Evolutionary conservation across 2,329 filamentous ascomycete genomes (phyloP).

Genomic region (Cryphonectria naterciae): DNA sequence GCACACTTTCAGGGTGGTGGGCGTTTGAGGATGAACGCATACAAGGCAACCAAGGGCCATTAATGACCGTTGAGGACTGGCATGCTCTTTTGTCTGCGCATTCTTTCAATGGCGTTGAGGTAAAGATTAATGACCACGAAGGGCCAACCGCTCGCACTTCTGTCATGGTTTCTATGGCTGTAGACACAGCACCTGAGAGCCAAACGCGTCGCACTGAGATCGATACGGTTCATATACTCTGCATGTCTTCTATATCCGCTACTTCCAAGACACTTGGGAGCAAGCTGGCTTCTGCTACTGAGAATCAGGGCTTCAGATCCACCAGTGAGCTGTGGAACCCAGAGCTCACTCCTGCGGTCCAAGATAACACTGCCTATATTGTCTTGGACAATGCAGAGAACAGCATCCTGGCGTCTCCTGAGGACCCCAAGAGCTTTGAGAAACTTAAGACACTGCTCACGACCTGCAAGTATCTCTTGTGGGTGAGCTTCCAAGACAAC

Average conservation of each 20-base stretch:
- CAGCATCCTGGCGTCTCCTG: conserved; percentile 25
- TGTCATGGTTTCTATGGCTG: conserved; percentile 24
- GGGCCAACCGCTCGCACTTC: conserved; percentile 21
- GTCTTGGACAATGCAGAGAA: conserved; percentile 30
- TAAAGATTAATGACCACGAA: conserved; percentile 24
- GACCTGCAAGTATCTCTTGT: conserved; percentile 21
- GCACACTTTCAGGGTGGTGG: conserved; percentile 21
- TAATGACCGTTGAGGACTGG: conserved; percentile 11
- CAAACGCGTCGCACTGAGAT: background rate
- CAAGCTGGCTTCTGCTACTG: background rate
- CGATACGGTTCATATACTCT: background rate
- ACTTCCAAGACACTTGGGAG: background rate
- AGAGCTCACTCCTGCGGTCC: background rate
- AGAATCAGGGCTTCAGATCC: background rate
- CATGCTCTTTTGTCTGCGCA: background rate
- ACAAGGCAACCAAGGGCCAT: conserved; percentile 19
- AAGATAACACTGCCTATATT: conserved; percentile 11
- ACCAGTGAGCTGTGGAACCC: background rate
- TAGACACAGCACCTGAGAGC: background rate
- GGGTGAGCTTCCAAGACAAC: conserved; percentile 27
- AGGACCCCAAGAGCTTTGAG: conserved; percentile 21
- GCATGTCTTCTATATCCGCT: background rate
- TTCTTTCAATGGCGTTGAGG: conserved; percentile 13
- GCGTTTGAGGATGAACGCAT: conserved; percentile 10
- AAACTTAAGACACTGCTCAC: conserved; percentile 27